phyloP scores from a whole-genome alignment of 495 filamentous ascomycete genomes.

The Echria macrotheca region DNA sequence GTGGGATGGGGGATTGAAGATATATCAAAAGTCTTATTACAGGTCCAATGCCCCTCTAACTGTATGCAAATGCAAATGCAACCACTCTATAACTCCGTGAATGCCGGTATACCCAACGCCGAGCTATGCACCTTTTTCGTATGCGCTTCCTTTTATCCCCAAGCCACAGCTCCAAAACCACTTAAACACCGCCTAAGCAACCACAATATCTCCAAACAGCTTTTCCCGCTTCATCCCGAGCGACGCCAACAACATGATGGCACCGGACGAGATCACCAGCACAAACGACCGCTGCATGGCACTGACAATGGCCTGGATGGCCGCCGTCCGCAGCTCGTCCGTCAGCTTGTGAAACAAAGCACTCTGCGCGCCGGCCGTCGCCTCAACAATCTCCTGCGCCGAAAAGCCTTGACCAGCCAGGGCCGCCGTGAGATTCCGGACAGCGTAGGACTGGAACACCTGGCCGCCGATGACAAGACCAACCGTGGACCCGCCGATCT shows the following conservation, averaged over 20 bases:
- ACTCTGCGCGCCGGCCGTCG: conserved; percentile 44
- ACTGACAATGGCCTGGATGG: conserved; percentile 44
- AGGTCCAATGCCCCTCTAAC: too few species aligned
- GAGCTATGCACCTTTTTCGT: too few species aligned
- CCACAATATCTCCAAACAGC: conserved; percentile 34
- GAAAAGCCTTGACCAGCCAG: conserved; percentile 31
- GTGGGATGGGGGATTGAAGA: too few species aligned
- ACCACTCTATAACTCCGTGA: too few species aligned
- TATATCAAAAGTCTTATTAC: too few species aligned
- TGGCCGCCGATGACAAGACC: conserved; percentile 52
- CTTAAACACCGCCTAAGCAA: conserved; percentile 8
- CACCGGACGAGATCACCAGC: conserved; percentile 45
- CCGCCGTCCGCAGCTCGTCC: conserved; percentile 27
- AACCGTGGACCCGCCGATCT: conserved; percentile 49
- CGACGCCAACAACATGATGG: conserved; percentile 38
- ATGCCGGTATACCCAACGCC: too few species aligned
- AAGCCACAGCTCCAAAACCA: too few species aligned
- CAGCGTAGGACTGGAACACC: conserved; percentile 47
- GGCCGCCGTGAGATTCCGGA: conserved; percentile 26
- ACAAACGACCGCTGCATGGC: conserved; percentile 50
- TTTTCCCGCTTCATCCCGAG: conserved; percentile 51
- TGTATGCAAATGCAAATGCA: too few species aligned
- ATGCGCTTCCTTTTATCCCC: too few species aligned
- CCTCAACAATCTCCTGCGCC: conserved; percentile 35
- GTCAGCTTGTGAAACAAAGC: conserved; percentile 34